Percentiles rank a stretch among this genome's conserved stretches.
phyloP scores from a whole-genome alignment of 331 rosid genomes.

The Quercus lobata region DNA sequence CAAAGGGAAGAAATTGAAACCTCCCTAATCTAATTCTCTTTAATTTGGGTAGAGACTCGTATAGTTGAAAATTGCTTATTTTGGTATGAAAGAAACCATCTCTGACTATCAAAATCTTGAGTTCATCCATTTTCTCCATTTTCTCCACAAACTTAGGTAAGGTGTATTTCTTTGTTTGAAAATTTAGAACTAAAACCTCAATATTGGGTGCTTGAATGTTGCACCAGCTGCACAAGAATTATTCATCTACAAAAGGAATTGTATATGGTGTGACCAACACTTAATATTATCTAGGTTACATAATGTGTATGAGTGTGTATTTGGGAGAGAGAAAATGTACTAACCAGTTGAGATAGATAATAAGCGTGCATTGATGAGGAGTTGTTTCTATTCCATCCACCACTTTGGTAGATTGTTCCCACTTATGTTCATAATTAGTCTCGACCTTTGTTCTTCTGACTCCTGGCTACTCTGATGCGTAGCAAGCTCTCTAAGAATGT shows the following conservation, averaged over 20 bases:
- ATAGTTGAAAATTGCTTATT: conserved; percentile 24
- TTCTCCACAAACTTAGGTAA: conserved; percentile 45
- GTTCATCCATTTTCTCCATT: conserved; percentile 43
- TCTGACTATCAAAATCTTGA: conserved; percentile 53
- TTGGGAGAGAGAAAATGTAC: no score
- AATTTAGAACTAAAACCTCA: conserved; percentile 56
- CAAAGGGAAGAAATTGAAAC: conserved; percentile 42
- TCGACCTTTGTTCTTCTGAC: accelerated
- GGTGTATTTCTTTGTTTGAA: conserved; percentile 34
- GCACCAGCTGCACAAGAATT: not conserved
- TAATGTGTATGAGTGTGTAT: not conserved
- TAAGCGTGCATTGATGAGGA: no score
- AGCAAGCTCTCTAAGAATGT: no score
- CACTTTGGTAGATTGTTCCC: no score
- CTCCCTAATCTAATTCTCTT: conserved; percentile 47
- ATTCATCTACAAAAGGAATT: not conserved
- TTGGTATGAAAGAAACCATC: conserved; percentile 36
- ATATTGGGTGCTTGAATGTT: conserved; percentile 22
- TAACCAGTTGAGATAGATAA: no score
- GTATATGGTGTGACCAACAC: not conserved
- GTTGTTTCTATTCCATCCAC: no score
- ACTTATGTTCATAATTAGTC: no score
- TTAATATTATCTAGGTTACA: not conserved
- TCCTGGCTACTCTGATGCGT: no score
- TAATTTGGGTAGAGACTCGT: conserved; percentile 18